phyloP scores from a whole-genome alignment of 768 basidiomycete species.

The Leucocoprinus birnbaumii region DNA sequence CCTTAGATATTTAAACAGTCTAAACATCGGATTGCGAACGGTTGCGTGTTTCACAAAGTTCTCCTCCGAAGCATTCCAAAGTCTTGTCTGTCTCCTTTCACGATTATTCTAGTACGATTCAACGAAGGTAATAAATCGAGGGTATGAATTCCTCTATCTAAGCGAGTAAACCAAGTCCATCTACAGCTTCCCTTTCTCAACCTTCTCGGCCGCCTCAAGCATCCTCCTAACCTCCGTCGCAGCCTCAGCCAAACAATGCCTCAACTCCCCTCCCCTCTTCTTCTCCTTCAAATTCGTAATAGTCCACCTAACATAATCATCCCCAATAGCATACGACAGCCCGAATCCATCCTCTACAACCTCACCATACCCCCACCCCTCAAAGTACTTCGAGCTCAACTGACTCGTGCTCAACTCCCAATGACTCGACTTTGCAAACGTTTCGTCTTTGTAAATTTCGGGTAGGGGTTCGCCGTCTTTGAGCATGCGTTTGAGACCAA shows the following conservation, averaged over 20 bases:
- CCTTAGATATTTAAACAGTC: too few relatives aligned
- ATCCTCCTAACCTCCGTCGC: conserved; percentile 74
- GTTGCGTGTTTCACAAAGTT: too few relatives aligned
- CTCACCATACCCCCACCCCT: conserved; percentile 98
- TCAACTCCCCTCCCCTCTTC: conserved; percentile 48
- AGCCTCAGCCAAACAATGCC: conserved; percentile 75
- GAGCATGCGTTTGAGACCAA: conserved; percentile 77
- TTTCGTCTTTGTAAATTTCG: conserved; percentile 69
- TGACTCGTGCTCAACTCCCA: conserved; percentile 96
- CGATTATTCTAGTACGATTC: too few relatives aligned
- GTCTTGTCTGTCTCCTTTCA: too few relatives aligned
- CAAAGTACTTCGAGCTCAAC: conserved; percentile 74
- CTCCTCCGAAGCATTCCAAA: too few relatives aligned
- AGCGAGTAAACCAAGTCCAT: background rate
- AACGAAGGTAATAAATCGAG: too few relatives aligned
- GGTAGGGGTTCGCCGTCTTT: conserved; percentile 71
- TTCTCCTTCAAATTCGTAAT: conserved; percentile 74
- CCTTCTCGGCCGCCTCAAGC: conserved; percentile 63
- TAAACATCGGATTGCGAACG: too few relatives aligned
- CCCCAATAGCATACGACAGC: conserved; percentile 85
- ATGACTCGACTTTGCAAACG: conserved; percentile 68
- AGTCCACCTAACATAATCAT: conserved; percentile 85
- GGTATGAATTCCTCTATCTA: background rate
- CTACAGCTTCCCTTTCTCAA: conserved; percentile 28
- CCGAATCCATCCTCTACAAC: conserved; percentile 94